Base-by-base conservation (phyloP, 2,329 filamentous ascomycete species). In the Colletotrichum echinochloae region DNA sequence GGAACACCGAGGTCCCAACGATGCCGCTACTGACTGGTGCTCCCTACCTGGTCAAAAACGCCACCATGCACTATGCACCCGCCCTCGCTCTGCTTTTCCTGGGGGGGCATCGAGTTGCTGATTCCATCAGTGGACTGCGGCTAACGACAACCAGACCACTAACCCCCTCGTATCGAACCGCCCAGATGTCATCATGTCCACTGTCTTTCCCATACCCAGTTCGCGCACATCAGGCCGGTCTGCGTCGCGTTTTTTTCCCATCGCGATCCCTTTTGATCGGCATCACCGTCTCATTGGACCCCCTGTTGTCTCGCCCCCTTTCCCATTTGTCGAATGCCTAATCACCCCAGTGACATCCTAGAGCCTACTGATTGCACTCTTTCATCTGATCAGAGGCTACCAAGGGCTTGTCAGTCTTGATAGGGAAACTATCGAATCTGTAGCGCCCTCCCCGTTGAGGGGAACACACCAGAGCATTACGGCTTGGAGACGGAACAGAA, bases 1-100 rank as follows among this genome's bases (percentile, higher is more conserved):
- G 67, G 57, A 67, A 70, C 67, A 52, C 35, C 30, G 51, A 41
- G 49, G 62, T 55, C 41, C 23, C 44, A 28, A 54, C n/a, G 33
- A n/a, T 55, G 30, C 41, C 49, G 41, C 57, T 48, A 37, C 28
- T n/a, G n/a, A n/a, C n/a, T n/a, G n/a, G n/a, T 6, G 18, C 39
- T 44, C 16, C 39, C 12, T 12, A 46, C 30, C 37, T 68, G 65
- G 16, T 14, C 16, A 28, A 51, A 51, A 55, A 48, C 66, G 66
- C 66, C 66, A 66, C 62, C 54, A 70, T 65, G 46, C 60, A 41
- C 41, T n/a, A 33, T 60, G 26, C 23, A 18, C 30, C 46, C 23
- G 23, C 23, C 30, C n/a, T 48, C n/a, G n/a, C 28, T 26, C n/a
- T 23, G 46, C 20, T 20, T 37, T n/a, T 49, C 18, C 16, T n/a